Evolutionary conservation across 2,329 filamentous ascomycete genomes (phyloP), one percentile per base, ranked within the genome.

Genomic region (Beauveria brongniartii): DNA sequence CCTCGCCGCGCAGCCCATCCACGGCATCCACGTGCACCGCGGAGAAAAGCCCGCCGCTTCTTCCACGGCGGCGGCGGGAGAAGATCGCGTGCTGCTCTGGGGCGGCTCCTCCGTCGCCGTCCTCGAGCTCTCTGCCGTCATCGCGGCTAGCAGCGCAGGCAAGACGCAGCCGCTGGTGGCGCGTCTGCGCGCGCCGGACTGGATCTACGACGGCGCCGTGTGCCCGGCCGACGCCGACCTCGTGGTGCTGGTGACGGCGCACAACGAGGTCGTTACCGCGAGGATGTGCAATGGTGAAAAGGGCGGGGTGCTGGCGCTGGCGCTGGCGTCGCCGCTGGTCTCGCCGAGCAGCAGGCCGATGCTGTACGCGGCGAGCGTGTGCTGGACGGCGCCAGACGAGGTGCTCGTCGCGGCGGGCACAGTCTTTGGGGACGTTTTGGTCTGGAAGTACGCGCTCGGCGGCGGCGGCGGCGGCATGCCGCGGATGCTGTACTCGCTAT

Each of bases 361-460:
- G 59, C 80, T 99, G 8, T 99, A 96, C 73, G 90, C 91, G 18
- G 93, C 92, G 5, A 84, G 90, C 68, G 73, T 96, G 20, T 75
- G 80, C 44, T 90, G 88, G 81, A 73, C 86, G 8, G 79, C 80
- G 7, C 59, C 72, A 6, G 77, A 78, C 50, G 78, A 79, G 56
- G 78, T 96, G 51, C 80, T 97, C 22, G 83, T 97, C 55, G 91
- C 91, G 7, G 90, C 90, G 3, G 94, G 94, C 1, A 97, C 94
- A 0, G 92, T 93, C 1, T 97, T 97, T 73, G 94, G 94, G 3
- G 92, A 97, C 72, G 89, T 99, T 40, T 80, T 97, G 43, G 83
- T 96, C 18, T 97, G 94, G 94, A 90, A 87, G 65, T 92, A 85
- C 66, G 74, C 52, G 66, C 18, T 54, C 24, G 57, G 37, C n/a